Evolutionary conservation across 441 rosid species (phyloP).

Genomic region (Macaranga tanarius): DNA sequence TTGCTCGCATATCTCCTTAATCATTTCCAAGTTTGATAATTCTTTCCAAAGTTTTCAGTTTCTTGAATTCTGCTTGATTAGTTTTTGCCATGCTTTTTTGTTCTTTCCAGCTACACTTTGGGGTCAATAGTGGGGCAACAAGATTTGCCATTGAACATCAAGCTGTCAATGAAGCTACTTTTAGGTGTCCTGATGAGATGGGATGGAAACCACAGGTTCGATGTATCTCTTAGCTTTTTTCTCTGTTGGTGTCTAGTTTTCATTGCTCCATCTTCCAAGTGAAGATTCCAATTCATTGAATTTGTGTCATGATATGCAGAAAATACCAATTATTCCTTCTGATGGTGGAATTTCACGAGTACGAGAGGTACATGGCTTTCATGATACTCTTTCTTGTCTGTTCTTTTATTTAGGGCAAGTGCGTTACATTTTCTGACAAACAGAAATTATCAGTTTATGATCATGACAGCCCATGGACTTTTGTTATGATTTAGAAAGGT

Average conservation of each 20-base stretch:
- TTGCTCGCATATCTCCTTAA: conserved; percentile 11
- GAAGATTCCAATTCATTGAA: conserved; percentile 17
- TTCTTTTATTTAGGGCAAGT: background rate
- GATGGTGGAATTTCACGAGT: conserved; percentile 73
- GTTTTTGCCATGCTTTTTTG: conserved; percentile 5
- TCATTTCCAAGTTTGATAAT: background rate
- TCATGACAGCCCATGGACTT: background rate
- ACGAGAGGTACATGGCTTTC: conserved; percentile 55
- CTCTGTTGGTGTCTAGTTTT: background rate
- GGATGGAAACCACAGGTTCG: conserved; percentile 99
- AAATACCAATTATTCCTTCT: conserved; percentile 67
- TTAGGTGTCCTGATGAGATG: conserved; percentile 94
- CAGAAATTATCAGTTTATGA: background rate
- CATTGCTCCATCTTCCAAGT: background rate
- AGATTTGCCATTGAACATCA: conserved; percentile 84
- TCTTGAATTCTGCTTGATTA: background rate
- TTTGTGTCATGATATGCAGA: conserved; percentile 47
- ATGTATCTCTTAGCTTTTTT: conserved; percentile 1
- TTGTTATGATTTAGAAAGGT: background rate
- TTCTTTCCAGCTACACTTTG: conserved; percentile 80
- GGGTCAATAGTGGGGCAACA: conserved; percentile 92
- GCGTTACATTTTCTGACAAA: background rate
- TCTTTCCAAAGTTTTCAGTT: background rate
- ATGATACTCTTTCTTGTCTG: background rate
- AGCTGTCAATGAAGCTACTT: conserved; percentile 97